Evolutionary conservation across 139 green algal species (phyloP).

Genomic region (Chlamydomonas sp.): DNA sequence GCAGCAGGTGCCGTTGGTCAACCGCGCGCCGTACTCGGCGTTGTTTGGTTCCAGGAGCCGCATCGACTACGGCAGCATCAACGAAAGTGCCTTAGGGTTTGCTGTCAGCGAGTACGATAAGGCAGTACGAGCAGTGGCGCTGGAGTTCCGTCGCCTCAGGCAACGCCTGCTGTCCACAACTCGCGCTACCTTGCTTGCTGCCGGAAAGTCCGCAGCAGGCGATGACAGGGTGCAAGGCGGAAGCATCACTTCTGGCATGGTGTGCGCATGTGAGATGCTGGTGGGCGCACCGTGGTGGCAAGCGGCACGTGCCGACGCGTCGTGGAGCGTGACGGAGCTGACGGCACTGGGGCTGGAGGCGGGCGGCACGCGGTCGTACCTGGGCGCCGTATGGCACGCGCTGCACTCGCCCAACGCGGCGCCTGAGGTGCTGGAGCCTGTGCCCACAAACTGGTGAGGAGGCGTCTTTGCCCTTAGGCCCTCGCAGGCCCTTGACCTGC

Average conservation of each 20-base stretch:
- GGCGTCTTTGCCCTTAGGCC: too few relatives aligned
- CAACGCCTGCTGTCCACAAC: too few relatives aligned
- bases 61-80: not conserved
- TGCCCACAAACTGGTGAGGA: constrained; percentile 9
- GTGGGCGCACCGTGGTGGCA: not conserved
- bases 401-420: constrained; percentile 7
- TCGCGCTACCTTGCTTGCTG: too few relatives aligned
- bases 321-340: not conserved
- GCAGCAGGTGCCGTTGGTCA: not conserved
- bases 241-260: not conserved
- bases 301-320: not conserved
- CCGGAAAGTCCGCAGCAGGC: too few relatives aligned
- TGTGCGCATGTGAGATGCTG: not conserved
- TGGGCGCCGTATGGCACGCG: not conserved
- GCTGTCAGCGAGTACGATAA: not conserved
- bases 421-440: not conserved
- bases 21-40: constrained; percentile 9
- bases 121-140: too few relatives aligned
- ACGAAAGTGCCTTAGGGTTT: not conserved
- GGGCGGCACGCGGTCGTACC: not conserved
- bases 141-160: too few relatives aligned
- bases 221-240: too few relatives aligned
- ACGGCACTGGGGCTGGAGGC: not conserved
- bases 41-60: not conserved
- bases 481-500: too few relatives aligned